phyloP scores from a whole-genome alignment of 2,329 filamentous ascomycete species.

The Stylonectria norvegica region DNA sequence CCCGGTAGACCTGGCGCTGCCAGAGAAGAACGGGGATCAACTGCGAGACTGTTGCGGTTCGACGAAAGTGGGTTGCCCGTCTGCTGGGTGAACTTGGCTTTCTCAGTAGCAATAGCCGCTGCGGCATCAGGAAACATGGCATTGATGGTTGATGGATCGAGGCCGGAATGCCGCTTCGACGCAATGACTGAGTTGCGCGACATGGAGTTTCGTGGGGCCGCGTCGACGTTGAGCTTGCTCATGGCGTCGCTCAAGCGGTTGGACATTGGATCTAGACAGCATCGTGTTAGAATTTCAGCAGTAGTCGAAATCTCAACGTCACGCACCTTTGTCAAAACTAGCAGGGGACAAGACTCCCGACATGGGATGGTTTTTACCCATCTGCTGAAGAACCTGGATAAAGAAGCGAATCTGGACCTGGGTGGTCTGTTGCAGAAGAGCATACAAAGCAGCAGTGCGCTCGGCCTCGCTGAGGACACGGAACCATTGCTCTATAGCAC shows the following conservation, averaged over 20 bases:
- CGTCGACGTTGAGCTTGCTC: slow-evolving; percentile 88
- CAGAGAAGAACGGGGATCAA: slow-evolving; percentile 73
- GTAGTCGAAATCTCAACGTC: not conserved
- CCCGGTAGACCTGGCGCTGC: slow-evolving; percentile 71
- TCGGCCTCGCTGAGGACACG: slow-evolving; percentile 95
- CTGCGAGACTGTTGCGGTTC: slow-evolving; percentile 83
- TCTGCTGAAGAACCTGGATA: slow-evolving; percentile 97
- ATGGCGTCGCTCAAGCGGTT: slow-evolving; percentile 94
- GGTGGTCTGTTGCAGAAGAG: slow-evolving; percentile 93
- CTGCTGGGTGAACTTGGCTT: slow-evolving; percentile 94
- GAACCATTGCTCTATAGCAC: slow-evolving; percentile 99
- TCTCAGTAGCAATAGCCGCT: slow-evolving; percentile 96
- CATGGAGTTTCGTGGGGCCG: slow-evolving; percentile 81
- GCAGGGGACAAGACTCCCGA: slow-evolving; percentile 90
- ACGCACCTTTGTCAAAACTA: slow-evolving; percentile 90
- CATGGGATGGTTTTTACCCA: slow-evolving; percentile 98
- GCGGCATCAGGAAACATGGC: slow-evolving; percentile 99
- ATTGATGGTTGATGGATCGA: slow-evolving; percentile 91
- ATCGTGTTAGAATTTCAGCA: slow-evolving; percentile 12
- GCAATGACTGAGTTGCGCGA: slow-evolving; percentile 71
- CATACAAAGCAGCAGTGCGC: slow-evolving; percentile 90
- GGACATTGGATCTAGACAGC: slow-evolving; percentile 91
- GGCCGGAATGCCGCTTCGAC: slow-evolving; percentile 88
- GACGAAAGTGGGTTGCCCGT: slow-evolving; percentile 86
- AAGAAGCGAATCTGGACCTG: slow-evolving; percentile 99